A percentile compares a stretch with the other conserved stretches of the same genome.
These are phyloP conservation scores for Erodium trifolium DNA, from an alignment of 441 rosid species.

Conservation along the genomic window DNA sequence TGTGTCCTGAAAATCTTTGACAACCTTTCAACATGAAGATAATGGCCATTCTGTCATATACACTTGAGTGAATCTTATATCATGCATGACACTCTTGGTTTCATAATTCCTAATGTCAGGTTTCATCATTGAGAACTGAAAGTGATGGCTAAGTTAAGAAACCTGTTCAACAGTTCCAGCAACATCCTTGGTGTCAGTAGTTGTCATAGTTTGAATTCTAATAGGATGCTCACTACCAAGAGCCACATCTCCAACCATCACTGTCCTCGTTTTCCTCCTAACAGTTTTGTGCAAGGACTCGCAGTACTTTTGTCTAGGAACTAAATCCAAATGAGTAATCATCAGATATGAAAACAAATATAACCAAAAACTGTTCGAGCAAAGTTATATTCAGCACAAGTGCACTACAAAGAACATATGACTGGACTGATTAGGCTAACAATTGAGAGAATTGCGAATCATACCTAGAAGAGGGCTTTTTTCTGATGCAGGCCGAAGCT, in stretches of 20 bases:
- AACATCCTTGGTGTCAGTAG: constrained; percentile 76
- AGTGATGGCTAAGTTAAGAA: constrained; percentile 12
- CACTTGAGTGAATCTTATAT: background rate
- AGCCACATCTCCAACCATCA: constrained; percentile 86
- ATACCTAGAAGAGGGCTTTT: constrained; percentile 81
- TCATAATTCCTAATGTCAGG: no score
- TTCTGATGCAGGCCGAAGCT: constrained; percentile 70
- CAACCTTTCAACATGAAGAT: background rate
- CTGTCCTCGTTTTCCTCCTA: constrained; percentile 84
- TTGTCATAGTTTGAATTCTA: constrained; percentile 94
- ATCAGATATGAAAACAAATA: constrained; percentile 7
- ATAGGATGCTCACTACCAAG: constrained; percentile 93
- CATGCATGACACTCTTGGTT: no score
- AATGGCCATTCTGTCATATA: background rate
- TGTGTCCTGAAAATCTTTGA: constrained; percentile 4
- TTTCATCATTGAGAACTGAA: background rate
- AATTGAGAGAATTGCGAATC: background rate
- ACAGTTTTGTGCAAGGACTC: constrained; percentile 78
- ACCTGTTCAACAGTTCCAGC: constrained; percentile 93
- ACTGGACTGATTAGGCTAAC: no score
- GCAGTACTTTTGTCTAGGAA: constrained; percentile 89
- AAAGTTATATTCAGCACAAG: background rate
- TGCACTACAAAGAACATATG: background rate
- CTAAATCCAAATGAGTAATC: constrained; percentile 31
- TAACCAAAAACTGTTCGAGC: background rate